These are phyloP conservation scores for Phytophthora sp. DNA, from an alignment of 352 stramenopile genomes.

Conservation along the genomic window DNA sequence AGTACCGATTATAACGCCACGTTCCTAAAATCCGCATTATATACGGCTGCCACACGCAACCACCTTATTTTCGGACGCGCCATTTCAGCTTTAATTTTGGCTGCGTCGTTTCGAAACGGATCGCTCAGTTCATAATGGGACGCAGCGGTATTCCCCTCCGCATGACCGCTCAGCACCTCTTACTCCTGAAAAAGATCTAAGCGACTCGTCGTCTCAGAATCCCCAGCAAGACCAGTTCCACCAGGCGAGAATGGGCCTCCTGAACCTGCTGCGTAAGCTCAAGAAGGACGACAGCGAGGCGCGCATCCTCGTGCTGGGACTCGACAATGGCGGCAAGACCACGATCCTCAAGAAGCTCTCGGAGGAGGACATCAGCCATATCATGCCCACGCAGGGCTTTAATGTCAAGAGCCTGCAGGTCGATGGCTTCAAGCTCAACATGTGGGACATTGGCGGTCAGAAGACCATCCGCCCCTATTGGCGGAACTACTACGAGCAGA, in stretches of 20 bases:
- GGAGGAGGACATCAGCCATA: constrained; percentile 94
- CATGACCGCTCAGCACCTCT: constrained; percentile 12
- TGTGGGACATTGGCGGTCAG: constrained; percentile 99
- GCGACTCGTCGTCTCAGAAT: constrained; percentile 17
- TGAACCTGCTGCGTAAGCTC: constrained; percentile 95
- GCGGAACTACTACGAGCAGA: constrained; percentile 99
- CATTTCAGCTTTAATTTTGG: constrained; percentile 12
- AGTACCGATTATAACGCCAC: constrained; percentile 6
- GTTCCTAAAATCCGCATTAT: background rate
- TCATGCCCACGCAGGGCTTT: constrained; percentile 95
- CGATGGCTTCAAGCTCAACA: constrained; percentile 97
- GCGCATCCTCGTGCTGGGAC: constrained; percentile 93
- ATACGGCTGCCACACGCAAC: background rate
- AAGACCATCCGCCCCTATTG: constrained; percentile 99
- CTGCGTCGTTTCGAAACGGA: constrained; percentile 27
- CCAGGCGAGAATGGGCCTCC: constrained; percentile 82
- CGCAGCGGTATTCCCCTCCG: background rate
- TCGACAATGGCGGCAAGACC: constrained; percentile 97
- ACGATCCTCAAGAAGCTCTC: constrained; percentile 97
- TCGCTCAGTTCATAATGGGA: constrained; percentile 12
- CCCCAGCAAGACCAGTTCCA: background rate
- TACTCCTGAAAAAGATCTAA: constrained; percentile 54
- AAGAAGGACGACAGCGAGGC: constrained; percentile 95
- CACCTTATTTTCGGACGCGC: constrained; percentile 7
- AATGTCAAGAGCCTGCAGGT: constrained; percentile 97